Evolutionary conservation across 2,329 filamentous ascomycete genomes (phyloP).

Genomic region (Cladosporium sp.): DNA sequence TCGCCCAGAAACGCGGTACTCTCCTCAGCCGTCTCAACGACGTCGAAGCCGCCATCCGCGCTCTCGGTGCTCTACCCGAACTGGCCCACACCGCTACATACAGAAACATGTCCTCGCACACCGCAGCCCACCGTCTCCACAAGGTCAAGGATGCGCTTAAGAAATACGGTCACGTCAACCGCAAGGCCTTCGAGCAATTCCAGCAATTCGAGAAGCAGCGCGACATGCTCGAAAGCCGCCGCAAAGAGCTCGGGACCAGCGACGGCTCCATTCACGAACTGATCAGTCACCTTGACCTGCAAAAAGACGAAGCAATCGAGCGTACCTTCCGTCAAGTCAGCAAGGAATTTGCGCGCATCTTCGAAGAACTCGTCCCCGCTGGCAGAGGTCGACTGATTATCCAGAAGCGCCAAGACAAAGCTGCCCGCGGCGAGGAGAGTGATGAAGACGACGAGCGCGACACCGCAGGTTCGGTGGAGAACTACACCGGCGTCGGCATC

Average conservation of each 20-base stretch:
- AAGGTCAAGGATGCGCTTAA: slow-evolving; percentile 91
- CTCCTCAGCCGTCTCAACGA: slow-evolving; percentile 76
- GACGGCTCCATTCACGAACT: slow-evolving; percentile 88
- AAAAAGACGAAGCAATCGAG: slow-evolving; percentile 97
- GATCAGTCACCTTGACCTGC: slow-evolving; percentile 86
- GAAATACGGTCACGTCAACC: slow-evolving; percentile 98
- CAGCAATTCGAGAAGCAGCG: slow-evolving; percentile 94
- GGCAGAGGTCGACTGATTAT: slow-evolving; percentile 91
- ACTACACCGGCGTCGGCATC: slow-evolving; percentile 94
- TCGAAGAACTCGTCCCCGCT: slow-evolving; percentile 91
- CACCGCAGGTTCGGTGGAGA: slow-evolving; percentile 65
- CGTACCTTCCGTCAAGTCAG: slow-evolving; percentile 98
- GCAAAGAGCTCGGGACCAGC: slow-evolving; percentile 82
- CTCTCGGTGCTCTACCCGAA: slow-evolving; percentile 88
- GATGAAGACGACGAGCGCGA: slow-evolving; percentile 47
- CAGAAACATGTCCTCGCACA: slow-evolving; percentile 75
- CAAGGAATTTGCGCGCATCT: slow-evolving; percentile 87
- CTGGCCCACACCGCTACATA: slow-evolving; percentile 86
- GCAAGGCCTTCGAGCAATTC: slow-evolving; percentile 99
- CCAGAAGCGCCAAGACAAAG: slow-evolving; percentile 79
- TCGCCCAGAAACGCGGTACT: slow-evolving; percentile 81
- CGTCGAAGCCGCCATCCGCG: slow-evolving; percentile 83
- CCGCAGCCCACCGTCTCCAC: slow-evolving; percentile 67
- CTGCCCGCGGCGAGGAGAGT: slow-evolving; percentile 55
- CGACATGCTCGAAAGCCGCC: slow-evolving; percentile 79